Evolutionary conservation across 352 stramenopile genomes (phyloP), one percentile per base, ranked within the genome.

Genomic region (Globisporangium iwayamae): DNA sequence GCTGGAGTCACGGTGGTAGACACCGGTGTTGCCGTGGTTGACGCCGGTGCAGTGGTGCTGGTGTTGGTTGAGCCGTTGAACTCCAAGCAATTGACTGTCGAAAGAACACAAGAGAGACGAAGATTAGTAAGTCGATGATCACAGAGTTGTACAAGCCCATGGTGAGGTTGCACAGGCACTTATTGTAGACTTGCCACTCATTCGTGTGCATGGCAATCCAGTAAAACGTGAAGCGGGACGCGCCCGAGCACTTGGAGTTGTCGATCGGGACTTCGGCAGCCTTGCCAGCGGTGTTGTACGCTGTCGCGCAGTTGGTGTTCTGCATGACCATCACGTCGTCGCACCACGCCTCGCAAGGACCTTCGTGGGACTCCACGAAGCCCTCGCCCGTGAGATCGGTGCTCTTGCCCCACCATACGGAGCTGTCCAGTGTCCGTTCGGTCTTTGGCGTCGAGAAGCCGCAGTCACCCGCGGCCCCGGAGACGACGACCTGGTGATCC

Each of bases 101-200:
- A 28, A 56, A 70, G 45, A 57, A 64, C 4, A 48, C 22, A 20
- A 58, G 62, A 20, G 56, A 67, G 20, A 47, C 14, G 7, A 13
- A 55, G 45, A 56, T 63, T 10, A 65, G 58, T 16, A 55, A 69
- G 4, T 48, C 57, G 22, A 62, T 28, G 59, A 41, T 56, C 60
- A 18, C 59, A 65, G 10, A 25, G 22, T 25, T 68, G 28, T 45
- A 74, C 34, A 9, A 41, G 57, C 60, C 39, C n/a, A 62, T 4
- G 11, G 52, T 28, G 18, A 34, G 8, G 30, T 20, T 28, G 30
- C 39, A 18, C 20, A 39, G 10, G 48, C 66, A 82, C 51, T 75
- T 79, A 50, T 59, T 65, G 56, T 82, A 82, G 52, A 82, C 71
- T 54, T 82, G 74, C 60, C 73, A 82, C 13, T 63, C 67, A 7